Evolutionary conservation across 768 basidiomycete species (phyloP), one percentile per base, ranked within the genome.

Genomic region (Termitomyces titanicus): DNA sequence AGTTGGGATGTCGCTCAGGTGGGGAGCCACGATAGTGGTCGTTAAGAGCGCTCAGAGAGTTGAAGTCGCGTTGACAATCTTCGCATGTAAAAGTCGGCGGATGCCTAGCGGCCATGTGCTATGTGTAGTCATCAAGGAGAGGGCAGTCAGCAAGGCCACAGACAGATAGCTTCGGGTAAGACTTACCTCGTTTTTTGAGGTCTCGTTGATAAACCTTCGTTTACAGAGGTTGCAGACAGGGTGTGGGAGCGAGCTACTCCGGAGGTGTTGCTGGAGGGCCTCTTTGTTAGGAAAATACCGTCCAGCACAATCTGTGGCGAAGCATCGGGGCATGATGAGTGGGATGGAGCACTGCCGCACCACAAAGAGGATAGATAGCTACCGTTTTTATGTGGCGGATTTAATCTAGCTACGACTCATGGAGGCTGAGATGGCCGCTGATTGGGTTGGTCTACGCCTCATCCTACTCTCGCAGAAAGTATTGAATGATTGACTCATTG

Each of bases 191-290:
- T 47, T 44, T 31, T 31, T 34, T 10, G 56, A 52, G 4, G 13
- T 25, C 5, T 53, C 40, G 25, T 49, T 58, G 17, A 55, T 53
- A 10, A 61, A 61, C 6, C 60, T n/a, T 2, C 54, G 22, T n/a
- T 55, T 25, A 18, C 60, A 61, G 0, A 38, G 31, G 6, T 43
- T 42, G 13, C 60, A 61, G 1, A 51, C 27, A 0, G 60, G 60
- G 25, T 61, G 60, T 3, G 24, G 24, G 2, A 40, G 40, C 0
- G 54, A 51, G 22, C 47, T 49, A 2, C 39, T 48, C 5, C 47
- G n/a, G 2, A 61, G 54, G 44, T 61, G 60, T 33, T 58, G 56
- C 10, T 58, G 54, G 0, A 58, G 47, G 1, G 60, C 60, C 35
- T 61, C 56, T 12, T 53, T 40, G 33, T 58, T 52, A 3, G 37